Evolutionary conservation across 331 rosid species (phyloP).

Genomic region (Spiraea crenata): DNA sequence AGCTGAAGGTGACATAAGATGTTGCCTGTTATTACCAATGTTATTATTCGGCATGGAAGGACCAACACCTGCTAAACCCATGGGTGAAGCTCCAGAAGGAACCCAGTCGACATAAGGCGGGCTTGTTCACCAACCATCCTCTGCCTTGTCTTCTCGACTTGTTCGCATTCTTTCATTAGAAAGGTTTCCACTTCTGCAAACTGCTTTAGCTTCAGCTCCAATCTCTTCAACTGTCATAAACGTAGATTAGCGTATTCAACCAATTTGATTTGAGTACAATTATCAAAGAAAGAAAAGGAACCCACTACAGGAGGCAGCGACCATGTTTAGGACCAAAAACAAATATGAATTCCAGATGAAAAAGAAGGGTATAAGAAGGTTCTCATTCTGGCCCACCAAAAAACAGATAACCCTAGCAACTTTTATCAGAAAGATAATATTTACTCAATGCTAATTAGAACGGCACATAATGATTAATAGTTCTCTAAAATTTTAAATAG

Average conservation of each 20-base stretch:
- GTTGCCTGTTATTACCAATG: conserved; percentile 64
- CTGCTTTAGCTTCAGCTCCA: conserved; percentile 91
- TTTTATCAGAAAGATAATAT: background rate
- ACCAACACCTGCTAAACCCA: conserved; percentile 54
- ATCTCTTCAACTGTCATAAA: conserved; percentile 74
- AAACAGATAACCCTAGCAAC: background rate
- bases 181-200: conserved; percentile 94
- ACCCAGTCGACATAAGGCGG: conserved; percentile 61
- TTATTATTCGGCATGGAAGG: conserved; percentile 69
- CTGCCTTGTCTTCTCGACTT: conserved; percentile 84
- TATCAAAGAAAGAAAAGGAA: background rate
- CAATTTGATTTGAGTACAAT: background rate
- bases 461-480: background rate
- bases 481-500: background rate
- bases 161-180: conserved; percentile 95
- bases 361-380: background rate
- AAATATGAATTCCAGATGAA: background rate
- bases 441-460: background rate
- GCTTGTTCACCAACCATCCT: conserved; percentile 71
- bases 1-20: conserved; percentile 64
- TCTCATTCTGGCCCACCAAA: background rate
- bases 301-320: conserved; percentile 2
- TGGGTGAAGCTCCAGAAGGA: conserved; percentile 54
- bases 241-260: conserved; percentile 5
- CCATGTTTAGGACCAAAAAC: background rate